phyloP scores from a whole-genome alignment of 169 alveolate genomes.

The Babesia bovis region DNA sequence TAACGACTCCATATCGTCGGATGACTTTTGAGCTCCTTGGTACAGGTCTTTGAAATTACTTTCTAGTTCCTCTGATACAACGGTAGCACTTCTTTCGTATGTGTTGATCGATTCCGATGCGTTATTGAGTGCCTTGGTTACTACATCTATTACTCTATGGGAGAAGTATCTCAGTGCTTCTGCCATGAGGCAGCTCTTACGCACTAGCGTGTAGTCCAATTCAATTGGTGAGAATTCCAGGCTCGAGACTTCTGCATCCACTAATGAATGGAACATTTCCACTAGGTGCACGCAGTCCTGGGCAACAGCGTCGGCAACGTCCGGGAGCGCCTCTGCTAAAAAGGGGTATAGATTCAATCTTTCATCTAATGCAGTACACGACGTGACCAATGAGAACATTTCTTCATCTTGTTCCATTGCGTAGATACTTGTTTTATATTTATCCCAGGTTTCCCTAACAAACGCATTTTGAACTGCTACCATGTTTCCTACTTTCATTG shows the following conservation, averaged over 20 bases:
- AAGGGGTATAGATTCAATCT: conserved; percentile 6
- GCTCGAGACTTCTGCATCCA: conserved; percentile 27
- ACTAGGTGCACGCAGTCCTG: conserved; percentile 22
- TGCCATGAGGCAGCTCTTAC: conserved; percentile 21
- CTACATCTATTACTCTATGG: conserved; percentile 15
- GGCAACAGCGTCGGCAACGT: neutral
- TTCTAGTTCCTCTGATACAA: neutral
- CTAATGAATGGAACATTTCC: conserved; percentile 14
- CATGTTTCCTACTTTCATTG: conserved; percentile 10
- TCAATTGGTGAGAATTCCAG: conserved; percentile 2
- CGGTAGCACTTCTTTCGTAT: neutral
- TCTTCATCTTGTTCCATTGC: neutral
- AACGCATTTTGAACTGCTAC: conserved; percentile 1
- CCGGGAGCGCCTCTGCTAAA: conserved; percentile 13
- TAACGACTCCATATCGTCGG: conserved; percentile 16
- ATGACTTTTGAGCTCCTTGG: neutral
- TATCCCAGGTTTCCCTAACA: conserved; percentile 31
- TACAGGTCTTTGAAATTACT: neutral
- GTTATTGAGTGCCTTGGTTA: neutral
- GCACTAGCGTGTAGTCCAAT: neutral
- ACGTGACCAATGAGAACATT: conserved; percentile 4
- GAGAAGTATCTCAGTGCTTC: conserved; percentile 36
- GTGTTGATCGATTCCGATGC: conserved; percentile 1
- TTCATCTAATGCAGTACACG: conserved; percentile 16
- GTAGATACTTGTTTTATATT: neutral